phyloP scores from a whole-genome alignment of 2,329 filamentous ascomycete genomes.

The Talaromyces sp. region DNA sequence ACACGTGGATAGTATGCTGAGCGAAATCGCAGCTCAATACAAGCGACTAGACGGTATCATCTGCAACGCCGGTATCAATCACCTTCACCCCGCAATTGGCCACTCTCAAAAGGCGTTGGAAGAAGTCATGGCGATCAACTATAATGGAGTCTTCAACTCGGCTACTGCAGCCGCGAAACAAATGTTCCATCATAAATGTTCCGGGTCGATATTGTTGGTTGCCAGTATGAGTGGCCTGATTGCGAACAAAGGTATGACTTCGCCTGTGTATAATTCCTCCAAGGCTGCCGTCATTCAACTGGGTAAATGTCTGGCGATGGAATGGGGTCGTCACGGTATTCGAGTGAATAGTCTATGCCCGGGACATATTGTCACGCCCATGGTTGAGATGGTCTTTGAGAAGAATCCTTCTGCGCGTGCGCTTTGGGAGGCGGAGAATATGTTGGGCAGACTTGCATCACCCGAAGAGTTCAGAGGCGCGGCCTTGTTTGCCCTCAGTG shows the following conservation, averaged over 20 bases:
- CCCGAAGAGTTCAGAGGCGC: constrained; percentile 60
- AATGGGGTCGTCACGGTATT: constrained; percentile 49
- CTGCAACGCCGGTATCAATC: constrained; percentile 41
- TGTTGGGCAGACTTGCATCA: constrained; percentile 51
- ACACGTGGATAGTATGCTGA: constrained; percentile 33
- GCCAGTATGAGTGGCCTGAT: constrained; percentile 50
- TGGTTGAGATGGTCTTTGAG: constrained; percentile 76
- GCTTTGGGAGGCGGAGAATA: constrained; percentile 44
- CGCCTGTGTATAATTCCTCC: constrained; percentile 48
- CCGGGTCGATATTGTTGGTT: constrained; percentile 46
- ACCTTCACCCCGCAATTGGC: constrained; percentile 38
- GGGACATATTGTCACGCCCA: constrained; percentile 57
- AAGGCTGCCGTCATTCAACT: constrained; percentile 53
- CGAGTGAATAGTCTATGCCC: constrained; percentile 52
- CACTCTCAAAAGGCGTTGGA: constrained; percentile 38
- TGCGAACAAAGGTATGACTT: constrained; percentile 45
- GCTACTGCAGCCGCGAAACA: constrained; percentile 46
- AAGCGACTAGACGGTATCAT: constrained; percentile 38
- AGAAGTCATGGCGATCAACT: constrained; percentile 47
- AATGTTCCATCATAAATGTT: constrained; percentile 47
- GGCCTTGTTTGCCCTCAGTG: constrained; percentile 62
- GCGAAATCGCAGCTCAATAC: constrained; percentile 31
- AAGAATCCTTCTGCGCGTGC: constrained; percentile 59
- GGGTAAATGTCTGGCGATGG: constrained; percentile 47
- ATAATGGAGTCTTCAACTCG: constrained; percentile 46